Evolutionary conservation across 1,284 basidiomycete species (phyloP).

Genomic region (Fomes fomentarius): DNA sequence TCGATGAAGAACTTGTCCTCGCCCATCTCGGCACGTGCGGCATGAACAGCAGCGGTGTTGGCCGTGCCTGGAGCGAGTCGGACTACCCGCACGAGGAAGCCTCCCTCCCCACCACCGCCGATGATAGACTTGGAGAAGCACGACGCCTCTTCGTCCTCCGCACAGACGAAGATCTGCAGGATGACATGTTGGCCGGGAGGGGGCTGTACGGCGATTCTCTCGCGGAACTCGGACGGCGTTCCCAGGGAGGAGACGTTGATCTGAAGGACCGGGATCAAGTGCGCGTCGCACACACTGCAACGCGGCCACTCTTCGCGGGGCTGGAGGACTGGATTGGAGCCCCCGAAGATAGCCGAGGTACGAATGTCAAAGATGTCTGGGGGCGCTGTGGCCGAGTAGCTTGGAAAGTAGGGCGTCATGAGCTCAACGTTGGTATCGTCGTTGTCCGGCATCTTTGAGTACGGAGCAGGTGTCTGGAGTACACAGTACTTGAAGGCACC

Average conservation of each 20-base stretch:
- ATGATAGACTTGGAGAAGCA: not conserved
- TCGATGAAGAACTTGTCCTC: conserved; percentile 8
- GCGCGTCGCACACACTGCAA: not conserved
- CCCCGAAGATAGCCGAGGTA: conserved; percentile 15
- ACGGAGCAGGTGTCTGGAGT: too few relatives aligned
- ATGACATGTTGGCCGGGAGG: too few relatives aligned
- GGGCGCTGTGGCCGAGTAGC: not conserved
- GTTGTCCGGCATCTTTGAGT: not conserved
- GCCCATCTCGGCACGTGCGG: not conserved
- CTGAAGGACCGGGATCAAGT: too few relatives aligned
- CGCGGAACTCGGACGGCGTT: too few relatives aligned
- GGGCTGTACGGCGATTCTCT: too few relatives aligned
- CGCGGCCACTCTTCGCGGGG: conserved; percentile 10
- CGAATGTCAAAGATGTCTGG: conserved; percentile 1
- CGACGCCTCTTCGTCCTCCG: not conserved
- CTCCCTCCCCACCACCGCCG: not conserved
- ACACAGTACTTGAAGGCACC: too few relatives aligned
- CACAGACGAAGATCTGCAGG: too few relatives aligned
- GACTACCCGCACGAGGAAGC: conserved; percentile 7
- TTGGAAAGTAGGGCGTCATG: conserved; percentile 15
- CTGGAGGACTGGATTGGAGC: conserved; percentile 5
- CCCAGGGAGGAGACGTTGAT: too few relatives aligned
- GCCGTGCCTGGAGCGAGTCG: not conserved
- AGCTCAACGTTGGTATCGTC: not conserved
- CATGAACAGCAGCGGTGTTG: not conserved